These are phyloP conservation scores for Termitomyces sp. DNA, from an alignment of 768 basidiomycete species.

Conservation along the genomic window DNA sequence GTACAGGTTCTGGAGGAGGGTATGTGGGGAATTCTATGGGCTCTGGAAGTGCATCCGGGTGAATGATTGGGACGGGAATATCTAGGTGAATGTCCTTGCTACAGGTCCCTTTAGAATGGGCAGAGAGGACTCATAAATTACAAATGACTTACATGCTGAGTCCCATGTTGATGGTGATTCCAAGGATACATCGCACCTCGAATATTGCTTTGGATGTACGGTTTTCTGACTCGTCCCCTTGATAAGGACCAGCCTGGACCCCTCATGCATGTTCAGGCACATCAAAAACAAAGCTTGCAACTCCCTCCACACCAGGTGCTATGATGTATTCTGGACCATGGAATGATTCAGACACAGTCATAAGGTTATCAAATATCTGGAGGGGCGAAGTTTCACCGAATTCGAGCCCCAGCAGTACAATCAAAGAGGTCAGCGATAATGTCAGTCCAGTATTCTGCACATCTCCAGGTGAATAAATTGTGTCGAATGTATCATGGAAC, in stretches of 20 bases:
- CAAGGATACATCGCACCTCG: conserved; percentile 62
- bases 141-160: conserved; percentile 53
- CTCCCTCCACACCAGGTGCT: conserved; percentile 69
- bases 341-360: conserved; percentile 68
- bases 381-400: conserved; percentile 43
- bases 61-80: conserved; percentile 61
- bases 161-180: conserved; percentile 65
- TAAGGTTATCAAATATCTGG: conserved; percentile 64
- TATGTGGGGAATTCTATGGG: conserved; percentile 21
- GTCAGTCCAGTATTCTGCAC: conserved; percentile 65
- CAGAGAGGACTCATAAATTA: not conserved
- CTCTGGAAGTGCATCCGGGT: conserved; percentile 49
- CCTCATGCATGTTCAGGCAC: conserved; percentile 66
- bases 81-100: conserved; percentile 72
- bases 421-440: conserved; percentile 54
- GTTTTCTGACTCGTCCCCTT: conserved; percentile 42
- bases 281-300: conserved; percentile 77
- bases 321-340: conserved; percentile 74
- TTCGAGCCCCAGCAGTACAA: conserved; percentile 48
- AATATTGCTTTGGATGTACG: conserved; percentile 55
- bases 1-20: conserved; percentile 16
- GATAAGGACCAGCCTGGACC: conserved; percentile 56
- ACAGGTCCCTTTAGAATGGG: conserved; percentile 3
- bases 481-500: not conserved
- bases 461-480: not conserved